Evolutionary conservation across 2,329 filamentous ascomycete genomes (phyloP).

Genomic region (Penicillium sp.): DNA sequence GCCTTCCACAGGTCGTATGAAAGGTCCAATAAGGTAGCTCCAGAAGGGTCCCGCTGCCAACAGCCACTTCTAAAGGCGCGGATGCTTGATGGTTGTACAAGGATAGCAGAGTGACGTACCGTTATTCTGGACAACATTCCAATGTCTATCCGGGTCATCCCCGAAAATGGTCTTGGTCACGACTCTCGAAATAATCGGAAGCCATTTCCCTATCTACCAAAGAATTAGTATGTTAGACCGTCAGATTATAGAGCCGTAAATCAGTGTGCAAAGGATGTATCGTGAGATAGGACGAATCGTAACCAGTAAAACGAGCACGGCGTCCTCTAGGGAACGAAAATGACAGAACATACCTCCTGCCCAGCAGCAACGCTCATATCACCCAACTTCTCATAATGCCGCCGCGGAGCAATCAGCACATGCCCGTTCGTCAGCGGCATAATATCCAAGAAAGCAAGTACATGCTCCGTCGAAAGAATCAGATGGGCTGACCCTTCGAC

Average conservation of each 20-base stretch:
- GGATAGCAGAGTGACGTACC: constrained; percentile 44
- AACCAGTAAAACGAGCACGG: not conserved
- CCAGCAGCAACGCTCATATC: constrained; percentile 67
- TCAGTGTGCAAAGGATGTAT: not conserved
- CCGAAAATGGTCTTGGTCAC: constrained; percentile 69
- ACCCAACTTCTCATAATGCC: constrained; percentile 75
- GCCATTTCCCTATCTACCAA: constrained; percentile 47
- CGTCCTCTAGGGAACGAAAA: not conserved
- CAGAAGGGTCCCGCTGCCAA: not conserved
- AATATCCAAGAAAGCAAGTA: constrained; percentile 91
- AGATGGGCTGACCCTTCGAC: constrained; percentile 48
- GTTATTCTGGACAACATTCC: constrained; percentile 98
- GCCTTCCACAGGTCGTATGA: not conserved
- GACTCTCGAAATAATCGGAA: constrained; percentile 62
- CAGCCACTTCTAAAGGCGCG: not conserved
- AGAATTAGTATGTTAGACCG: not conserved
- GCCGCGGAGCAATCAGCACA: constrained; percentile 75
- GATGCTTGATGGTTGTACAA: not conserved
- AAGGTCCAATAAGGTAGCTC: not conserved
- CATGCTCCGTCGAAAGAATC: constrained; percentile 73
- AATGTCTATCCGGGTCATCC: constrained; percentile 60
- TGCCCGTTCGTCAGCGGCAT: constrained; percentile 83
- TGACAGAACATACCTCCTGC: constrained; percentile 60
- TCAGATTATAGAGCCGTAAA: not conserved
- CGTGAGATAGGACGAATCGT: not conserved